These are phyloP conservation scores for Solanum habrochaites DNA, from an alignment of 257 asterid genomes.

Conservation along the genomic window DNA sequence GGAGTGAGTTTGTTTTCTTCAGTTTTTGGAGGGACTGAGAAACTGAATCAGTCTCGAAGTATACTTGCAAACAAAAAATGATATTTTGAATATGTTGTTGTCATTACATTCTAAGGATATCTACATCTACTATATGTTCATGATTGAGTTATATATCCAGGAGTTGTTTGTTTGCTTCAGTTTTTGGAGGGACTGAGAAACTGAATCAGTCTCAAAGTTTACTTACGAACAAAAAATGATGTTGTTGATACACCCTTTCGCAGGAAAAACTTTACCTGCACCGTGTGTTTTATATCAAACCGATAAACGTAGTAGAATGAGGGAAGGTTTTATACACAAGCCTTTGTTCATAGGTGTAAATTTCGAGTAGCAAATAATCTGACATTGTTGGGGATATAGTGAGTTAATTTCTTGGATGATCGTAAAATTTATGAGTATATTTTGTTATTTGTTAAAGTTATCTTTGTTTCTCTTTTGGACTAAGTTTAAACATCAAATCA, in stretches of 20 bases:
- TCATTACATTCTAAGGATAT: neutral
- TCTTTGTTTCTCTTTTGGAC: neutral
- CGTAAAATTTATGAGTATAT: no score
- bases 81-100: no score
- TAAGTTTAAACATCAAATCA: neutral
- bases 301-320: neutral
- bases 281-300: no score
- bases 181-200: neutral
- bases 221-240: neutral
- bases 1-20: neutral
- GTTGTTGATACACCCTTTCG: neutral
- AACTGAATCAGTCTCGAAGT: neutral
- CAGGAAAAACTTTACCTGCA: accelerated
- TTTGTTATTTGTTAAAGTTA: no score
- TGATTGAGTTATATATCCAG: neutral
- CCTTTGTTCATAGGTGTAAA: neutral
- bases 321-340: neutral
- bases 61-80: neutral
- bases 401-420: neutral
- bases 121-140: neutral
- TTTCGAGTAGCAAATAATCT: no score
- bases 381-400: neutral
- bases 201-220: neutral
- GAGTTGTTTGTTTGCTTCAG: neutral
- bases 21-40: neutral